Conservation (phyloP, 306 rosid species). For the Trifolium pratense region DNA sequence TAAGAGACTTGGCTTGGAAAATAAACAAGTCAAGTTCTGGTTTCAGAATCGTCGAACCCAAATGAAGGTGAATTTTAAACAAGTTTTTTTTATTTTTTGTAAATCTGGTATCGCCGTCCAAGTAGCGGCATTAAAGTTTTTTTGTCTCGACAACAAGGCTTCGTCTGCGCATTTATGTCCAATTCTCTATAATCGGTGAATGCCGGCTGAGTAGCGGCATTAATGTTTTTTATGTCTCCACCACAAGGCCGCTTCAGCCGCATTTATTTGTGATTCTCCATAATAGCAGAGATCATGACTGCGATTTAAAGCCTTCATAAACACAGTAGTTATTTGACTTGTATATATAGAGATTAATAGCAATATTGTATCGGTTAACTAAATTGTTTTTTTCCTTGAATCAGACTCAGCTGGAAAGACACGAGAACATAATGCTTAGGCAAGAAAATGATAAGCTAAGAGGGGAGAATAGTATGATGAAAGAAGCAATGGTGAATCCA, state of each 20-base stretch:
- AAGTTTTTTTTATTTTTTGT: background rate
- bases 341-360: slow-evolving; percentile 20
- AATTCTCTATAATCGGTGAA: background rate
- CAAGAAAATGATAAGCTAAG: slow-evolving; percentile 94
- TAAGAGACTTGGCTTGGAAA: slow-evolving; percentile 75
- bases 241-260: background rate
- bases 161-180: background rate
- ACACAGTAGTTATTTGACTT: background rate
- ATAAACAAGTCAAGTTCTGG: slow-evolving; percentile 97
- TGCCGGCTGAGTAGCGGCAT: background rate
- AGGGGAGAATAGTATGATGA: slow-evolving; percentile 83
- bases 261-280: background rate
- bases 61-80: slow-evolving; percentile 72
- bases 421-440: slow-evolving; percentile 80
- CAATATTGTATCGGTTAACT: slow-evolving; percentile 1
- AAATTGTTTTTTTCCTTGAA: slow-evolving; percentile 34
- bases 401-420: slow-evolving; percentile 96
- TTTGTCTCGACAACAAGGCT: background rate
- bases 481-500: slow-evolving; percentile 87
- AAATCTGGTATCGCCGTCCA: background rate
- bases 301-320: background rate
- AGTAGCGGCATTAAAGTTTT: background rate
- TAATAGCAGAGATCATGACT: background rate
- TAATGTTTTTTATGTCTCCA: background rate
- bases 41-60: slow-evolving; percentile 96